Percentiles rank a stretch among this genome's conserved stretches.
Conservation (phyloP, 495 filamentous ascomycete species). For the Penicillium paradoxum region DNA sequence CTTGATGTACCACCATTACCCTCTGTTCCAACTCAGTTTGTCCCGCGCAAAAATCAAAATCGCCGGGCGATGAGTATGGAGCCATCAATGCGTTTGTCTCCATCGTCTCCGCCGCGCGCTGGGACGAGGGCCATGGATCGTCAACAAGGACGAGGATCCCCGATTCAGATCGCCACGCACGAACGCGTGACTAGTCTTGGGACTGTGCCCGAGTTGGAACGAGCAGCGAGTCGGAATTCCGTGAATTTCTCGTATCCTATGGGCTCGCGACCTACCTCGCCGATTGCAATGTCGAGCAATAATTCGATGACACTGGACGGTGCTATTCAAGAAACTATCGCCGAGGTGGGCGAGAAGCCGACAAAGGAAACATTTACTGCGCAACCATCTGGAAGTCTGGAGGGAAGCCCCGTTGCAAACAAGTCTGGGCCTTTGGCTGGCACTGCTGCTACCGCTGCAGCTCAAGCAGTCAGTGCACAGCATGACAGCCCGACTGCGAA, state of each 20-base stretch:
- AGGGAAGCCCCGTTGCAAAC: constrained; percentile 41
- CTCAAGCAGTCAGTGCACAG: constrained; percentile 22
- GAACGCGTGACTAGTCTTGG: constrained; percentile 26
- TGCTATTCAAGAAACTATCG: constrained; percentile 30
- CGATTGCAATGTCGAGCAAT: constrained; percentile 21
- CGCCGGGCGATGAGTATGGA: constrained; percentile 53
- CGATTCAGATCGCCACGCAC: constrained; percentile 15
- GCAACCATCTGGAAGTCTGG: constrained; percentile 31
- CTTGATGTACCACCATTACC: constrained; percentile 68
- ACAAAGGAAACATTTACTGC: constrained; percentile 30
- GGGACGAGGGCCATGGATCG: constrained; percentile 46
- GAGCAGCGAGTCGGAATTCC: constrained; percentile 59
- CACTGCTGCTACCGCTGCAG: constrained; percentile 31
- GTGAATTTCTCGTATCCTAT: constrained; percentile 87
- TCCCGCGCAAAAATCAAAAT: constrained; percentile 23
- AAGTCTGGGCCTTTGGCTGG: constrained; percentile 34
- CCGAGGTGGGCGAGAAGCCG: constrained; percentile 44
- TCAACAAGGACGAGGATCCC: constrained; percentile 19
- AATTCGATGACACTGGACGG: constrained; percentile 10
- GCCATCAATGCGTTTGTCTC: constrained; percentile 44
- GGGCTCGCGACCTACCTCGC: constrained; percentile 46
- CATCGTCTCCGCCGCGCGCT: constrained; percentile 38
- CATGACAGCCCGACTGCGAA: constrained; percentile 9
- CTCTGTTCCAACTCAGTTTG: constrained; percentile 53
- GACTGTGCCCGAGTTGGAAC: constrained; percentile 44